Conservation (phyloP, 305 asterid genomes). For the Solanum chacoense region DNA sequence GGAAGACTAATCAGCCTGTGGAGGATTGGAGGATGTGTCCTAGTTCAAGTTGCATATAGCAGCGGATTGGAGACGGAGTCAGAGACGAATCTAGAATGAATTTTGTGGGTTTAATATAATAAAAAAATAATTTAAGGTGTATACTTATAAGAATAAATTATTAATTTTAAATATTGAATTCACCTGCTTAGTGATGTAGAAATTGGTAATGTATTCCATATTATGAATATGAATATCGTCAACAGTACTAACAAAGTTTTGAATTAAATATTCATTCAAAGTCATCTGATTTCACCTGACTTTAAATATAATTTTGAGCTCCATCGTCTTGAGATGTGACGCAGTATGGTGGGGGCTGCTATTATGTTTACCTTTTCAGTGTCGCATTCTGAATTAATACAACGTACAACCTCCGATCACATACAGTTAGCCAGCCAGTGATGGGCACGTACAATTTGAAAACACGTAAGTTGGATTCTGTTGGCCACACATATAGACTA, state of each 20-base stretch:
- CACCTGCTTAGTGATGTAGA: background rate
- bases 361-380: background rate
- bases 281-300: background rate
- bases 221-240: background rate
- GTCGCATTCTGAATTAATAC: background rate
- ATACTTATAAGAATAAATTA: background rate
- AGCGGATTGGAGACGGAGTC: background rate
- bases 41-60: background rate
- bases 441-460: background rate
- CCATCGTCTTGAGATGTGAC: background rate
- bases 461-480: background rate
- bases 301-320: background rate
- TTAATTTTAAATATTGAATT: background rate
- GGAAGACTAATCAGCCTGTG: background rate
- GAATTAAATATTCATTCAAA: background rate
- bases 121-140: background rate
- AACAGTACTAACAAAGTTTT: background rate
- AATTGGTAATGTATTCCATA: background rate
- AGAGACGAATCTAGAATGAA: background rate
- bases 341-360: background rate
- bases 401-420: background rate
- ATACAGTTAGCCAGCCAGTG: background rate
- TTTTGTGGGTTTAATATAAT: background rate
- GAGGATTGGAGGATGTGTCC: background rate
- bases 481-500: background rate